Evolutionary conservation across 2,329 filamentous ascomycete genomes (phyloP).

Genomic region (Claviceps pazoutovae): DNA sequence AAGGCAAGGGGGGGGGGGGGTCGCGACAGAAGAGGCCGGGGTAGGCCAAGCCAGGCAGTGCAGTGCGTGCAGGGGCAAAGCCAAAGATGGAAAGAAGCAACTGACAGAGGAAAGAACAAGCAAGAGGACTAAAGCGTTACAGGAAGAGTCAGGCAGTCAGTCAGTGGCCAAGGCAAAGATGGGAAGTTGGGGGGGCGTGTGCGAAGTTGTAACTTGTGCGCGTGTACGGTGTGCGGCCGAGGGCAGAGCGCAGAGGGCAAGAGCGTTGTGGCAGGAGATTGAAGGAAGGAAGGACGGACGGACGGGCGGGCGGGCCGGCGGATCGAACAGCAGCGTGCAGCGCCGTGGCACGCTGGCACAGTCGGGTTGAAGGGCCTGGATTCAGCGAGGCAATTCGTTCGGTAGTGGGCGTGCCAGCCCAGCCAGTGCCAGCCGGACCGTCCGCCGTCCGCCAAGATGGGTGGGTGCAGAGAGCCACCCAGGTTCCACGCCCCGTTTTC

Average conservation of each 20-base stretch:
- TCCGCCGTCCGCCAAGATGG: neutral
- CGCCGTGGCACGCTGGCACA: neutral
- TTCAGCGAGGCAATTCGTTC: neutral
- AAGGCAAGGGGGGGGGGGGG: neutral
- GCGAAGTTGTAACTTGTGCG: neutral
- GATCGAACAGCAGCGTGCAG: neutral
- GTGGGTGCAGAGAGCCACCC: neutral
- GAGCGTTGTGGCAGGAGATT: neutral
- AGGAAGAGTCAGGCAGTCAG: neutral
- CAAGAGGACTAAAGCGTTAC: constrained; percentile 7
- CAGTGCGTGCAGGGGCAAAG: neutral
- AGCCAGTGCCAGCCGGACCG: neutral
- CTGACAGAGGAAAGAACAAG: constrained; percentile 9
- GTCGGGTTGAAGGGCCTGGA: neutral
- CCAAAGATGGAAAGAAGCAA: constrained; percentile 10
- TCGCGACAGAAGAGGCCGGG: neutral
- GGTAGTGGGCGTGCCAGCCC: neutral
- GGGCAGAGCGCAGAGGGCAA: neutral
- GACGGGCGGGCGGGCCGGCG: neutral
- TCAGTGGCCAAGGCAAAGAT: neutral
- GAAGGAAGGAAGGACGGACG: neutral
- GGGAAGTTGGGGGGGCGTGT: neutral
- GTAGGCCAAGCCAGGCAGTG: constrained; percentile 4
- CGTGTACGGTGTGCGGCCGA: neutral
- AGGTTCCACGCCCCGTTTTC: neutral